Evolutionary conservation across 2,329 filamentous ascomycete genomes (phyloP), one percentile per base, ranked within the genome.

Genomic region (Emergomyces pasteurianus): DNA sequence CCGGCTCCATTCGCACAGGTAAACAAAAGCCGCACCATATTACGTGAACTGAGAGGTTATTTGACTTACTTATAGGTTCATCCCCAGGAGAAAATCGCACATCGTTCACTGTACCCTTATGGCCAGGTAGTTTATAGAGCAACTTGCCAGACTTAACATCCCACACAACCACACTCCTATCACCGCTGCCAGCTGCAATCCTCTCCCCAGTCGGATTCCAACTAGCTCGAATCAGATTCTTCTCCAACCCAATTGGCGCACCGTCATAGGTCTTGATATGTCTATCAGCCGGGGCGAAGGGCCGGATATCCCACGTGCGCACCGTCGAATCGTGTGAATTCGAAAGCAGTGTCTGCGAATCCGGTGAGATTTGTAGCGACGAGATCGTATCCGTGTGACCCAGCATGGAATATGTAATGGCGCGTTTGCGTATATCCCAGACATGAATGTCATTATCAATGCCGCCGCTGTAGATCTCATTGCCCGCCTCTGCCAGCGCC

Each of bases 371-470:
- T 59, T 88, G 82, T 54, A 99, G 80, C 14, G 91, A 95, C 2
- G 92, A 95, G 64, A 99, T 81, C 0, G 92, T 97, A 71, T 99
- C 94, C 59, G 85, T 87, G 73, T 99, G 94, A 0, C 94, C 94
- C 14, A 88, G 76, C 81, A 99, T 86, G 1, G 88, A 87, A 74
- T 97, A 96, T 6, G 90, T 85, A 2, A 95, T 83, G 7, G 87
- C 83, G 75, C 95, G 91, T 79, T 96, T 97, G 66, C 94, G 86
- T 70, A 97, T 77, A 74, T 99, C 94, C 92, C 94, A 99, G 23
- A 95, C 92, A 68, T 92, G 90, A 72, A 99, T 95, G 68, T 95
- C 91, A 71, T 97, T 96, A 77, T 97, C 94, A 67, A 99, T 96
- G 26, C 92, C 89, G 54, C 92, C 92, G 7, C 89, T 88, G 74